Base-by-base conservation (phyloP, 495 filamentous ascomycete genomes). In the Penicillium verhagenii region DNA sequence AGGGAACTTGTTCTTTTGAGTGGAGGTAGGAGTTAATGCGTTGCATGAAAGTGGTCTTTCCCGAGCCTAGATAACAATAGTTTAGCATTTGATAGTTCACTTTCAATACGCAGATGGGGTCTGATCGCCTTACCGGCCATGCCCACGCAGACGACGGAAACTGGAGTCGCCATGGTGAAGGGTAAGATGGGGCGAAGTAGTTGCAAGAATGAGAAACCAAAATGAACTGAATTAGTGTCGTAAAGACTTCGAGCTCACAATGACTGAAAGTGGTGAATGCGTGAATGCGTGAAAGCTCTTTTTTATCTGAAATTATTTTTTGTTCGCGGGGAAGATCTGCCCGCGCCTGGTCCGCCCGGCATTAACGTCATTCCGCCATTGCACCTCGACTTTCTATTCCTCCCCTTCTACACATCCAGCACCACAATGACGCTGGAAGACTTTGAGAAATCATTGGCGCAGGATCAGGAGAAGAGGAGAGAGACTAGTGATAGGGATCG, bases 1-100 rank as follows among this genome's bases (percentile, higher is more conserved):
- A 99, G 16, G 91, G 92, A 1, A 86, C 83, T 7, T 81, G 77
- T 46, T 82, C 81, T 64, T 89, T 78, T 10, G 81, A 78, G 64
- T 97, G 91, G 4, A 97, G 85, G 63, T 98, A 79, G 1, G 93
- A 86, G 67, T 95, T 96, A 64, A 97, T 93, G 61, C 94, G 83
- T 64, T 97, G 94, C 91, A 97, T 96, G 70, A 98, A 97, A 0
- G 94, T 97, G 2, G 93, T 97, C 76, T 98, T 98, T 62, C 94
- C 95, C 4, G 91, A 96, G 56, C 93, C 90, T 89, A 33, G n/a
- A 42, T n/a, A 9, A 29, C 50, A 13, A 39, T 48, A 3, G 35
- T 13, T 42, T 23, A 56, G 7, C 51, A 43, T 56, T 45, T 47
- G 38, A 31, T 9, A 9, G 43, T 14, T 18, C 18, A 11, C 24